Base-by-base conservation (phyloP, 2,329 filamentous ascomycete species). In the Aspergillus piperis region DNA sequence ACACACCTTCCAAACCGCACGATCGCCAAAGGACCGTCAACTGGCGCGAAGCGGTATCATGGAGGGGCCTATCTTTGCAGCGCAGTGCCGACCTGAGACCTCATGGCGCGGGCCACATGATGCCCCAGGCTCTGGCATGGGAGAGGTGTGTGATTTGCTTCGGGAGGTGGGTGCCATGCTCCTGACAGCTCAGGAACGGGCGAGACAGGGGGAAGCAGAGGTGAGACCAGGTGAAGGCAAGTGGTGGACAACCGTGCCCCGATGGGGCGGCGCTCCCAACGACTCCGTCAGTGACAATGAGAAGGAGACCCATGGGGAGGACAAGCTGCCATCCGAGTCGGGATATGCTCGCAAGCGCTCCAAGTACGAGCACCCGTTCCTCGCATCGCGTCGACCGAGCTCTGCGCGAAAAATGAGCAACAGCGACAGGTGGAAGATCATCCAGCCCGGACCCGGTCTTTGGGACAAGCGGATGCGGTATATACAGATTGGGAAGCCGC, bases 401-500 rank as follows among this genome's bases (percentile, higher is more conserved):
- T 71, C 73, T 10, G 75, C 75, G 62, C 78, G 77, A 44, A 79
- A 75, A 65, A 72, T 81, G 59, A 78, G 78, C 3, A 78, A 80
- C 27, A 75, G 73, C 11, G 81, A 84, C 63, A 76, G 80, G 15
- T 87, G 84, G 84, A 82, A 82, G 65, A 73, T 78, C 10, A 65
- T 86, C 21, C 80, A 79, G 66, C 80, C 81, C 11, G 80, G 81
- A 0, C 77, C 77, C 17, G 79, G 78, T 57, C 68, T 81, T 11
- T 88, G 85, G 85, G 85, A 88, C 70, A 80, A 79, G 32, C 82
- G 81, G 62, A 80, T 84, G 62, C 77, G 75, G 49, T 87, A 87
- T 68, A 77, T 81, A 68, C 82, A 82, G 27, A 83, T 87, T 65
- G 85, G 85, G 15, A 86, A 82, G 71, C 76, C 80, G 13, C 70